Percentiles rank a stretch among this genome's conserved stretches.
These are phyloP conservation scores for Rhizopogon vinicolor DNA, from an alignment of 768 basidiomycete genomes.

Conservation along the genomic window DNA sequence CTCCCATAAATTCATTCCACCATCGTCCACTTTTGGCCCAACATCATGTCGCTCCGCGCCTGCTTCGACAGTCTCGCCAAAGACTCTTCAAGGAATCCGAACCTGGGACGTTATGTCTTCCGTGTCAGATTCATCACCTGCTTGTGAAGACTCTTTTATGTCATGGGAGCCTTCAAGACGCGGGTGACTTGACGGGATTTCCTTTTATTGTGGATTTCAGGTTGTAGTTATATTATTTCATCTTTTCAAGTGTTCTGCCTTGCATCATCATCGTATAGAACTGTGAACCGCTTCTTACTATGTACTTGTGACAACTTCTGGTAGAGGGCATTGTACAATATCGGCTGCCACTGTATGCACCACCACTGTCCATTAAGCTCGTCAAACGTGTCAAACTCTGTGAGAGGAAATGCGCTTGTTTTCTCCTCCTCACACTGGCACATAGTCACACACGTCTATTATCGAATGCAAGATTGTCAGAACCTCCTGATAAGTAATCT, in stretches of 20 bases:
- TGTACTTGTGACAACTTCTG: neutral
- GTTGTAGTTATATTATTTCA: neutral
- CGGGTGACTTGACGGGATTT: conserved; percentile 8
- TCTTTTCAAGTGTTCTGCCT: neutral
- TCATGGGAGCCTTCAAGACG: conserved; percentile 51
- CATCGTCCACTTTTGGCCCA: neutral
- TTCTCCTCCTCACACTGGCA: neutral
- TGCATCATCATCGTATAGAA: neutral
- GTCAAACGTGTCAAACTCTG: neutral
- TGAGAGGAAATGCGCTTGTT: neutral
- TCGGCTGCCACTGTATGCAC: neutral
- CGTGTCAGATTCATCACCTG: conserved; percentile 24
- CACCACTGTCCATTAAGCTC: neutral
- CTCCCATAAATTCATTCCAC: neutral
- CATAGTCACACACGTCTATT: neutral
- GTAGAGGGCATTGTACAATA: neutral
- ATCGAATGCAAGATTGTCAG: neutral
- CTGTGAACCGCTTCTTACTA: neutral
- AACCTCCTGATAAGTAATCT: neutral
- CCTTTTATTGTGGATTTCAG: neutral
- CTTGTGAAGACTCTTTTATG: conserved; percentile 57
- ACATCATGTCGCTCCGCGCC: conserved; percentile 6
- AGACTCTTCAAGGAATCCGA: conserved; percentile 11
- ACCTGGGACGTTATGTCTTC: conserved; percentile 15
- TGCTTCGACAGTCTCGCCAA: conserved; percentile 16